Percentiles rank a stretch among this genome's conserved stretches.
Evolutionary conservation across 768 basidiomycete species (phyloP).

Genomic region (Macrolepiota albuminosa): DNA sequence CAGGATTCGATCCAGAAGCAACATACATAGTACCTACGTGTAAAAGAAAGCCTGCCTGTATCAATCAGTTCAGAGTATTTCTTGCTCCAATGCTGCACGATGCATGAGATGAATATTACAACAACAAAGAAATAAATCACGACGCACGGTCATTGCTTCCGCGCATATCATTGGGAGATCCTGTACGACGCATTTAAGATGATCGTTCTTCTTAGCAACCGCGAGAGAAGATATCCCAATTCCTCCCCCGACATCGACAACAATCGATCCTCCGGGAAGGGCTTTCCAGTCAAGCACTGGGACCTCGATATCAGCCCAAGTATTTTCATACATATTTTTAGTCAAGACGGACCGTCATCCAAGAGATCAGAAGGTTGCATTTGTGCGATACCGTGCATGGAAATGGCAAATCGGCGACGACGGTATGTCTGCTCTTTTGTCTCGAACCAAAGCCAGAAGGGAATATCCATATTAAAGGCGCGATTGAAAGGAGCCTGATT

Average conservation of each 20-base stretch:
- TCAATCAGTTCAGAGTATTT: constrained; percentile 1
- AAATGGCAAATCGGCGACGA: background rate
- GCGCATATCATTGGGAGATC: constrained; percentile 17
- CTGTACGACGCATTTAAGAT: constrained; percentile 22
- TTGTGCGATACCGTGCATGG: constrained; percentile 1
- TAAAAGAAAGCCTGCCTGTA: constrained; percentile 3
- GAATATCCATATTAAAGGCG: background rate
- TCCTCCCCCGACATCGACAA: constrained; percentile 29
- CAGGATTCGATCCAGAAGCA: too few relatives aligned
- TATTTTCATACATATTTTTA: too few relatives aligned
- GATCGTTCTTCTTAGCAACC: constrained; percentile 15
- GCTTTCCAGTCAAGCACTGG: constrained; percentile 22
- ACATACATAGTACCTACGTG: background rate
- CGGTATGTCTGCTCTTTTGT: background rate
- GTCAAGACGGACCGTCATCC: background rate
- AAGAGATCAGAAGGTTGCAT: constrained; percentile 1
- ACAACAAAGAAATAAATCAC: background rate
- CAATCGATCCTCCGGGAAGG: constrained; percentile 15
- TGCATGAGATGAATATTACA: too few relatives aligned
- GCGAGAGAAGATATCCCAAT: constrained; percentile 21
- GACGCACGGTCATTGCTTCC: constrained; percentile 10
- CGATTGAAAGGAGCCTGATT: constrained; percentile 11
- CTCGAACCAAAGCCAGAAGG: background rate
- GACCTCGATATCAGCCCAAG: background rate
- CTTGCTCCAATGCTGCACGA: constrained; percentile 1